These are phyloP conservation scores for Paramyrothecium roridum DNA, from an alignment of 2,329 filamentous ascomycete genomes.

Conservation along the genomic window DNA sequence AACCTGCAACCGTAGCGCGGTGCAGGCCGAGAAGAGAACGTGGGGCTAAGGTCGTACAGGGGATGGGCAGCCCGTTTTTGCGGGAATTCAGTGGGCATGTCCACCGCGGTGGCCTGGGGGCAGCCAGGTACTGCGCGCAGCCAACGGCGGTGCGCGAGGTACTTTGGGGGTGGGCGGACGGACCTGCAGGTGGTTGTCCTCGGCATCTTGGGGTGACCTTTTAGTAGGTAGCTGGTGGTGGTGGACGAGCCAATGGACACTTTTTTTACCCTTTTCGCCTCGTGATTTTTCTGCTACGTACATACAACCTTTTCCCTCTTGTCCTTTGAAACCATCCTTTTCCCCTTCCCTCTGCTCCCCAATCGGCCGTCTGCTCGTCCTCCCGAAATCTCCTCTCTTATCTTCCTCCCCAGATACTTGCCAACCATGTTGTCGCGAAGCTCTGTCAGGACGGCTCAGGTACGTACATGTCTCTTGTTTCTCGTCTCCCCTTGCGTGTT, in stretches of 20 bases:
- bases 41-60: not conserved
- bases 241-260: too few species aligned
- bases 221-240: too few species aligned
- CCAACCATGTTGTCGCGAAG: constrained; percentile 57
- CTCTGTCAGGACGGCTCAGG: constrained; percentile 55
- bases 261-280: constrained; percentile 13
- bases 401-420: not conserved
- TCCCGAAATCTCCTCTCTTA: constrained; percentile 5
- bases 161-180: too few species aligned
- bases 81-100: not conserved
- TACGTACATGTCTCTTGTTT: constrained; percentile 34
- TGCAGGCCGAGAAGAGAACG: too few species aligned
- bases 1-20: not conserved
- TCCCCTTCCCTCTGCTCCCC: constrained; percentile 11
- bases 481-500: constrained; percentile 2
- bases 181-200: too few species aligned
- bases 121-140: too few species aligned
- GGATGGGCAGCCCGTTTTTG: not conserved
- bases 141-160: too few species aligned
- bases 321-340: constrained; percentile 2
- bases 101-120: too few species aligned
- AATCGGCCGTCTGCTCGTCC: constrained; percentile 6
- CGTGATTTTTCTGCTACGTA: not conserved
- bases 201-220: too few species aligned
- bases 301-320: constrained; percentile 4